These are phyloP conservation scores for Prunella vulgaris DNA, from an alignment of 257 asterid species.

Conservation along the genomic window DNA sequence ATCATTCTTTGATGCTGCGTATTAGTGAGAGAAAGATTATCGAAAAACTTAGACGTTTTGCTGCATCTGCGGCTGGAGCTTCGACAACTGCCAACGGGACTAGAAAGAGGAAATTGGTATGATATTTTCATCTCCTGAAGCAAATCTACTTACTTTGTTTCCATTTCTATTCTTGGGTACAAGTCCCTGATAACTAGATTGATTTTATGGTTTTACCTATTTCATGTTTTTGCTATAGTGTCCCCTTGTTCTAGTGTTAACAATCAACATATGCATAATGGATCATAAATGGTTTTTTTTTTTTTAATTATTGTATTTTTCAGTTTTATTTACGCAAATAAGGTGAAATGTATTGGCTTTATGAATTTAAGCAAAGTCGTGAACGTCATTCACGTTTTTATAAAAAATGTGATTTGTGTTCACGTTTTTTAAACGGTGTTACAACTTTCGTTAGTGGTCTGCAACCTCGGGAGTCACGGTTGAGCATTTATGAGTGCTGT, in stretches of 20 bases:
- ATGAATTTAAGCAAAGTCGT: too few relatives aligned
- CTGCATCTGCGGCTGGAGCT: slow-evolving; percentile 22
- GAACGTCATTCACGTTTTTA: too few relatives aligned
- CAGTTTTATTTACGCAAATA: too few relatives aligned
- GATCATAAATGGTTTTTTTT: too few relatives aligned
- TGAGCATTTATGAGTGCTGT: too few relatives aligned
- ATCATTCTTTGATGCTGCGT: slow-evolving; percentile 68
- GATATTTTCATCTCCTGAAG: neutral
- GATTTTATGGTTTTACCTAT: neutral
- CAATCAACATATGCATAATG: neutral
- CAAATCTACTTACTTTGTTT: neutral
- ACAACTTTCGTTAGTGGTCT: too few relatives aligned
- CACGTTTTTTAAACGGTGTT: too few relatives aligned
- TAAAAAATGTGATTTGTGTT: too few relatives aligned
- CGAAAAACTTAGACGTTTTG: slow-evolving; percentile 57
- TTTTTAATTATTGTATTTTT: too few relatives aligned
- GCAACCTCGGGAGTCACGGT: too few relatives aligned
- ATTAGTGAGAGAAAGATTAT: slow-evolving; percentile 78
- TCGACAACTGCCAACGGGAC: neutral
- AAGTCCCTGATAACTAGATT: neutral
- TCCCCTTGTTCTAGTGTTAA: too few relatives aligned
- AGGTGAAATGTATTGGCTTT: too few relatives aligned
- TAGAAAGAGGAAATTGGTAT: slow-evolving; percentile 22
- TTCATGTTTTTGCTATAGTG: neutral
- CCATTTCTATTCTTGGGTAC: neutral